A percentile compares a stretch with the other conserved stretches of the same genome.
These are phyloP conservation scores for Pisolithus orientalis DNA, from an alignment of 768 basidiomycete genomes.

Conservation along the genomic window DNA sequence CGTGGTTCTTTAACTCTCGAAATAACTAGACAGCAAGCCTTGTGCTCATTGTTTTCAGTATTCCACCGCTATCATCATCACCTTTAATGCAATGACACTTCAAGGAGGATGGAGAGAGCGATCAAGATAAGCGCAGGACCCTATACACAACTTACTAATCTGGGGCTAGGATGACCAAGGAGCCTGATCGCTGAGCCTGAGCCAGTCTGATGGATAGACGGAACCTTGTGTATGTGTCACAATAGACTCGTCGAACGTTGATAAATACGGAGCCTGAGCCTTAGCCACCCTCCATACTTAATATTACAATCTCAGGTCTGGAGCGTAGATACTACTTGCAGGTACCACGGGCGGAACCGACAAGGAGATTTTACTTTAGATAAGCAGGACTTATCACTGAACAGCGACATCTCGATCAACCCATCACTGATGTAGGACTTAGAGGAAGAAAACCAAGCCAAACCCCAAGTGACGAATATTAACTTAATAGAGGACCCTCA, in stretches of 20 bases:
- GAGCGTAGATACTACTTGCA: no score
- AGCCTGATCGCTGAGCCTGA: slow-evolving; percentile 18
- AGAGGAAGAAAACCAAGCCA: slow-evolving; percentile 7
- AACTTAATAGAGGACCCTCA: not conserved
- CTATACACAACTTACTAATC: slow-evolving; percentile 24
- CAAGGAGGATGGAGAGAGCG: slow-evolving; percentile 3
- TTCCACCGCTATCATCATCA: slow-evolving; percentile 5
- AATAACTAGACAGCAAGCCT: slow-evolving; percentile 31
- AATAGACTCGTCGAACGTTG: no score
- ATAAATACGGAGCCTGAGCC: no score
- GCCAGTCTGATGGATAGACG: slow-evolving; percentile 16
- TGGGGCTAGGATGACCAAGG: slow-evolving; percentile 8
- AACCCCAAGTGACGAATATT: not conserved
- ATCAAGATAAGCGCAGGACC: slow-evolving; percentile 4
- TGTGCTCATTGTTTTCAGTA: slow-evolving; percentile 7
- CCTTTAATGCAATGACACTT: slow-evolving; percentile 4
- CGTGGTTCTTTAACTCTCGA: slow-evolving; percentile 89
- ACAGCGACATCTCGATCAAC: not conserved
- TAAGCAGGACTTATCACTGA: not conserved
- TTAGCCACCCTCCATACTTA: no score
- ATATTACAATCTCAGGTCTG: no score
- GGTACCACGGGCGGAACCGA: slow-evolving; percentile 14
- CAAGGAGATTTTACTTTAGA: not conserved
- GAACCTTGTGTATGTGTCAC: slow-evolving; percentile 19
- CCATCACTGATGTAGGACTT: slow-evolving; percentile 4